Base-by-base conservation (phyloP, 305 asterid species). In the Caryopteris hybrid region DNA sequence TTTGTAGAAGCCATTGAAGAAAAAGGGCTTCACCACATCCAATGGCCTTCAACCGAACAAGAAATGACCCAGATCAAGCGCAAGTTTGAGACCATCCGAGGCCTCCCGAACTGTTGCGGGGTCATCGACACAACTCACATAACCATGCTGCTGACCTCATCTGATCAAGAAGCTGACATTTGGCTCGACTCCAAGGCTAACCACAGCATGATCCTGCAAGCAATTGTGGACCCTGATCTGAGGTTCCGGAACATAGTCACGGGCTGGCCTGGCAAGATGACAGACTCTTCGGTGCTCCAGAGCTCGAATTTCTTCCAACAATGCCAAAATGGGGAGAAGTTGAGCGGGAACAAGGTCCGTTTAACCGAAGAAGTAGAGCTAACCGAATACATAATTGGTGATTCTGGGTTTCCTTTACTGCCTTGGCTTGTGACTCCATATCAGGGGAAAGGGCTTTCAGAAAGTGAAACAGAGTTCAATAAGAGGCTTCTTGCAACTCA, bases 371-470 rank as follows among this genome's bases (percentile, higher is more conserved):
- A 75, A 50, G 48, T 68, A 13, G 93, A 84, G 68, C 0, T 87
- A 25, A 68, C 80, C 21, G 98, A 93, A 64, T 93, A 85, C 25
- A 75, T 93, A 34, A 62, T 88, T n/a, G 98, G 98, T 4, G 90
- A 83, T 66, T 76, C 86, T 0, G 94, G 86, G 2, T 88, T 81
- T 58, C 95, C 97, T 0, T 72, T 81, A 61, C 58, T 88, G 68
- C 96, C 97, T 1, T 93, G 97, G 97, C 92, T 93, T 14, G 21
- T 88, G 70, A 90, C 97, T 6, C 99, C 99, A 1, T 88, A 86
- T 63, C 86, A 66, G 36, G 93, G 74, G 64, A 79, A 75, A 17
- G 86, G 82, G 17, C 78, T 83, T 10, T 73, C 87, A 0, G 78
- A 74, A 43, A 52, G 64, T 3, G 81, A 88, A 74, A 76, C 59